Evolutionary conservation across 306 rosid genomes (phyloP).

Genomic region (Quercus berberidifolia): DNA sequence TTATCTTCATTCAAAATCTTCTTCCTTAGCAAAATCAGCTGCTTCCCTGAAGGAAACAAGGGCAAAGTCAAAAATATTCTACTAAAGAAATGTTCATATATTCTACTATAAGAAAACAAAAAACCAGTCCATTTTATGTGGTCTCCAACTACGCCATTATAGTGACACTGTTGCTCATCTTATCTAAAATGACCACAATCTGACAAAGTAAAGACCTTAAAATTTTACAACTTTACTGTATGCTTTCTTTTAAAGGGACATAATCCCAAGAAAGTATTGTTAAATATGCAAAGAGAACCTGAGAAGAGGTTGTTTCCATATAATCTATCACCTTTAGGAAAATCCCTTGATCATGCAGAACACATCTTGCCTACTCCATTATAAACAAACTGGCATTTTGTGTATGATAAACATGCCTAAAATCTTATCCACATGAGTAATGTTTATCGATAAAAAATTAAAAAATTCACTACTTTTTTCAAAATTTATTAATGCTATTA

Average conservation of each 20-base stretch:
- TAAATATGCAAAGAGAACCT: constrained; percentile 19
- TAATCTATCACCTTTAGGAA: constrained; percentile 1
- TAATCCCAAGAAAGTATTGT: constrained; percentile 63
- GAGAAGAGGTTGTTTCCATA: constrained; percentile 15
- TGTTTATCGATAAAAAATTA: too few species aligned
- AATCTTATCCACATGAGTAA: constrained; percentile 28
- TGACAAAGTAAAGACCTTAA: constrained; percentile 30
- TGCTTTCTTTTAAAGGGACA: constrained; percentile 44
- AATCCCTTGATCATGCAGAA: constrained; percentile 33
- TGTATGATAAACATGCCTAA: constrained; percentile 32
- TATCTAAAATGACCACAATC: constrained; percentile 33
- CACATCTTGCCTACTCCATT: constrained; percentile 13
- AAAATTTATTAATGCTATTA: too few species aligned
- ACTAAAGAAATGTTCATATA: not conserved
- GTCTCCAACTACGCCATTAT: constrained; percentile 23
- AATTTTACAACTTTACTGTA: constrained; percentile 29
- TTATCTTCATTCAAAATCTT: not conserved
- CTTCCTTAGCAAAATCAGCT: not conserved
- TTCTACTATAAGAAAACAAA: not conserved
- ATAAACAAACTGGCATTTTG: constrained; percentile 23
- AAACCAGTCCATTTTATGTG: constrained; percentile 20
- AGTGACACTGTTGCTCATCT: constrained; percentile 23
- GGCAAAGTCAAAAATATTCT: constrained; percentile 27
- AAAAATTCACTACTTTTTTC: too few species aligned
- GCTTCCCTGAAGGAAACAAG: constrained; percentile 44